Conservation (phyloP, 1,139 yeast genomes). For the Kodamaea anthophila region DNA sequence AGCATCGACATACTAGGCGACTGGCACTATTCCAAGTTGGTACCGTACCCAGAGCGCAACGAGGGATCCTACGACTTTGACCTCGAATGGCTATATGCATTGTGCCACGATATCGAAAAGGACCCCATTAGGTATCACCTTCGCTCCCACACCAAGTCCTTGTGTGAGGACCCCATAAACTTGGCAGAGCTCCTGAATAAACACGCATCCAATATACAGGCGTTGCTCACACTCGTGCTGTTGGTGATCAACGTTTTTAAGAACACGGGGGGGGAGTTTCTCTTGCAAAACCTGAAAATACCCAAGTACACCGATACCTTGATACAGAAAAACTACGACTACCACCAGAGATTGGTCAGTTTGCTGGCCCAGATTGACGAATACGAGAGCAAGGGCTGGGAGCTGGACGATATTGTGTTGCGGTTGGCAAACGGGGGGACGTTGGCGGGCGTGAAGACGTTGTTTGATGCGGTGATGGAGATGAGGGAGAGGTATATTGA, state of each 20-base stretch:
- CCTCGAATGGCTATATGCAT: conserved; percentile 29
- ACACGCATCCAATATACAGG: conserved; percentile 15
- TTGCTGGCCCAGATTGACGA: conserved; percentile 21
- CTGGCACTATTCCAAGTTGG: conserved; percentile 22
- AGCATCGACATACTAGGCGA: conserved; percentile 30
- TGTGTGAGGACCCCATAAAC: conserved; percentile 33
- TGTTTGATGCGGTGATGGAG: conserved; percentile 21
- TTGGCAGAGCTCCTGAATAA: conserved; percentile 30
- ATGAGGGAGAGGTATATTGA: conserved; percentile 24
- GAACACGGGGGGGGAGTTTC: conserved; percentile 32
- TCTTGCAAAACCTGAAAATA: conserved; percentile 38
- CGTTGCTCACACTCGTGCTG: conserved; percentile 27
- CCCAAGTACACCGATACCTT: conserved; percentile 30
- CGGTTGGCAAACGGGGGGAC: conserved; percentile 19
- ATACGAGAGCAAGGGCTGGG: conserved; percentile 38
- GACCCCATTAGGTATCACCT: conserved; percentile 48
- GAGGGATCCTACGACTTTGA: conserved; percentile 15
- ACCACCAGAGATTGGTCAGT: conserved; percentile 19
- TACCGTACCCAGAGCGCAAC: conserved; percentile 16
- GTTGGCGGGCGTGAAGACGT: conserved; percentile 10
- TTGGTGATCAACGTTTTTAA: conserved; percentile 26
- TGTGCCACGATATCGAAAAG: conserved; percentile 42
- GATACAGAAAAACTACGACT: conserved; percentile 16
- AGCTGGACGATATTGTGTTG: conserved; percentile 33
- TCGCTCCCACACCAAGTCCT: conserved; percentile 33